These are phyloP conservation scores for Aspergillus proliferans DNA, from an alignment of 2,329 filamentous ascomycete species.

Conservation along the genomic window DNA sequence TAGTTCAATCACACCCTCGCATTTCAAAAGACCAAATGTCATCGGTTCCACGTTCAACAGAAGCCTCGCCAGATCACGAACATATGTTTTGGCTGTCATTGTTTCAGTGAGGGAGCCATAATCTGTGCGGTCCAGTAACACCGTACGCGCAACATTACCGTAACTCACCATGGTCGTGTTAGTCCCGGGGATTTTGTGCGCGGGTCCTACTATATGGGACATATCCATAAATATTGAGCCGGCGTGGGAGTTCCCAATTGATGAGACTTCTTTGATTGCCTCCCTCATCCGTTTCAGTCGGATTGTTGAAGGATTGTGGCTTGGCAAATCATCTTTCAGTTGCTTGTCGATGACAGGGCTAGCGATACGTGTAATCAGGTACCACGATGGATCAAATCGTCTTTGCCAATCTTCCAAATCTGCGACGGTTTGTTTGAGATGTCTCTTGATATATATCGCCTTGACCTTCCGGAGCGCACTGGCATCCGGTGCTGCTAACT, in stretches of 20 bases:
- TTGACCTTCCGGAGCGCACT: background rate
- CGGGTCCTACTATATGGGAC: background rate
- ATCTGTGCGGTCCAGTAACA: background rate
- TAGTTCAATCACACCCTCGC: conserved; percentile 9
- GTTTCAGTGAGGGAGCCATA: background rate
- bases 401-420: conserved; percentile 29
- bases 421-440: conserved; percentile 12
- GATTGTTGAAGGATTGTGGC: background rate
- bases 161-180: background rate
- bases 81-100: conserved; percentile 7
- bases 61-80: conserved; percentile 14
- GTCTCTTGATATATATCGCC: background rate
- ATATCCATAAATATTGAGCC: background rate
- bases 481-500: too few species aligned
- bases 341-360: conserved; percentile 19
- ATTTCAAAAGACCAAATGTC: conserved; percentile 16
- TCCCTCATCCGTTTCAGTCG: background rate
- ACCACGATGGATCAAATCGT: conserved; percentile 30
- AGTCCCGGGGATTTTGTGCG: background rate
- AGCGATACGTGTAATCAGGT: conserved; percentile 22
- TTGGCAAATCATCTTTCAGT: conserved; percentile 3
- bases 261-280: background rate
- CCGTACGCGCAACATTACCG: background rate
- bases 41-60: conserved; percentile 11
- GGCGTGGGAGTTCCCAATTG: background rate